Evolutionary conservation across 1,139 yeast species (phyloP).

Genomic region (Groenewaldozyma auringiensis): DNA sequence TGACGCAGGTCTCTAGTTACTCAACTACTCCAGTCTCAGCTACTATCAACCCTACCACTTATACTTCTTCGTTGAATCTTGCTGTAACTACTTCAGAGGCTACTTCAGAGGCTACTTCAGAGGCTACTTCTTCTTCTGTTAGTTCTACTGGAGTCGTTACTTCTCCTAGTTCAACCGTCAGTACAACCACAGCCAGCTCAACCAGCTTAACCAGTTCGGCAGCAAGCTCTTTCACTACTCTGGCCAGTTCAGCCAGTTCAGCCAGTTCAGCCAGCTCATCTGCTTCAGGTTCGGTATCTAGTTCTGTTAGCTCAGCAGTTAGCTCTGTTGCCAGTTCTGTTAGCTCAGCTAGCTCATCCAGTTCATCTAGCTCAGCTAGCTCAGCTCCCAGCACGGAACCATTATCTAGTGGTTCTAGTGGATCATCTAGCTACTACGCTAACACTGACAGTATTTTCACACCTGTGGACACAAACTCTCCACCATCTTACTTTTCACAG

Average conservation of each 20-base stretch:
- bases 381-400: conserved; percentile 12
- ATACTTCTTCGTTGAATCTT: conserved; percentile 7
- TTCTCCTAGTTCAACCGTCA: conserved; percentile 4
- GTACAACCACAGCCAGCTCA: conserved; percentile 7
- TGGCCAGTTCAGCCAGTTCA: not conserved
- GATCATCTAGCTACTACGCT: conserved; percentile 16
- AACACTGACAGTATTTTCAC: conserved; percentile 39
- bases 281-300: not conserved
- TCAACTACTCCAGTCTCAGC: conserved; percentile 21
- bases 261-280: not conserved
- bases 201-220: conserved; percentile 8
- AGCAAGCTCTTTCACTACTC: not conserved
- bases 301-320: conserved; percentile 12
- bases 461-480: conserved; percentile 43
- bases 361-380: conserved; percentile 3
- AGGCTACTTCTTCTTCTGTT: conserved; percentile 4
- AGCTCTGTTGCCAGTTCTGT: conserved; percentile 14
- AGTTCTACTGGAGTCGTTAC: conserved; percentile 9
- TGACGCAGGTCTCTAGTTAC: conserved; percentile 22
- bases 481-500: conserved; percentile 44
- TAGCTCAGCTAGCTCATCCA: not conserved
- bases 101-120: conserved; percentile 7
- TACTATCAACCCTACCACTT: conserved; percentile 22
- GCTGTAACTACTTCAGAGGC: conserved; percentile 8
- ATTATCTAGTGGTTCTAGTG: conserved; percentile 12